Percentiles rank a stretch among this genome's conserved stretches.
These are phyloP conservation scores for Acidomyces sp. DNA, from an alignment of 495 filamentous ascomycete genomes.

Conservation along the genomic window DNA sequence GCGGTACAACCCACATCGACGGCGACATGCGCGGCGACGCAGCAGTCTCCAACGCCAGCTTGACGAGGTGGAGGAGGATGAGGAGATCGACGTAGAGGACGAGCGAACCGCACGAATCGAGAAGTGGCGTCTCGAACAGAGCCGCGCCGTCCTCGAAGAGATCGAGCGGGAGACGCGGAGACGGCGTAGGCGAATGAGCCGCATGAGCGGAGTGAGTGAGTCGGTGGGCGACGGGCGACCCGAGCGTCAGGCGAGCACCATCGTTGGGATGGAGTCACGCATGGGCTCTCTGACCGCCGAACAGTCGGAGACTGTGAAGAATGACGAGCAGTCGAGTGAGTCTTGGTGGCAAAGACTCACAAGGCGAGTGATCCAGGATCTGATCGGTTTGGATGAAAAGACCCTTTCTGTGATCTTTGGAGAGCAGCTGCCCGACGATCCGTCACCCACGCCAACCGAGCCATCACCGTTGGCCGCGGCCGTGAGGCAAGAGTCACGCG, in stretches of 20 bases:
- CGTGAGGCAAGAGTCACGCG: slow-evolving; percentile 11
- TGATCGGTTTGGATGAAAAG: slow-evolving; percentile 83
- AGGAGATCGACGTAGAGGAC: slow-evolving; percentile 40
- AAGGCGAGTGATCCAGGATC: slow-evolving; percentile 68
- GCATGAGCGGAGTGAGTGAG: slow-evolving; percentile 28
- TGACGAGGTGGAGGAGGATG: slow-evolving; percentile 52
- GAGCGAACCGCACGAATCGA: slow-evolving; percentile 76
- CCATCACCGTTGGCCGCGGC: slow-evolving; percentile 13
- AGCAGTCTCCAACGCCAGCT: slow-evolving; percentile 51
- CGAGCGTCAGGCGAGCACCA: not conserved
- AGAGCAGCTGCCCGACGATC: slow-evolving; percentile 57
- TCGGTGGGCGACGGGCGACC: slow-evolving; percentile 17
- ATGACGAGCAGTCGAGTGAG: slow-evolving; percentile 30
- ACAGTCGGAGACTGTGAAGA: slow-evolving; percentile 1
- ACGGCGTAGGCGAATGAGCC: slow-evolving; percentile 30
- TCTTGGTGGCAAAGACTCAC: slow-evolving; percentile 73
- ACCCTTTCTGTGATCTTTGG: slow-evolving; percentile 78
- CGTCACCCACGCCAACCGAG: slow-evolving; percentile 25
- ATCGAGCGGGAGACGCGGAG: slow-evolving; percentile 74
- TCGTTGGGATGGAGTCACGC: not conserved
- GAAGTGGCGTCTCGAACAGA: slow-evolving; percentile 85
- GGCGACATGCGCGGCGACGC: slow-evolving; percentile 32
- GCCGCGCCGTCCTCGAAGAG: slow-evolving; percentile 67
- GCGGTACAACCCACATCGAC: slow-evolving; percentile 56
- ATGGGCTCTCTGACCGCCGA: slow-evolving; percentile 2